phyloP scores from a whole-genome alignment of 352 stramenopile species.

The Phytophthora niederhauseri region DNA sequence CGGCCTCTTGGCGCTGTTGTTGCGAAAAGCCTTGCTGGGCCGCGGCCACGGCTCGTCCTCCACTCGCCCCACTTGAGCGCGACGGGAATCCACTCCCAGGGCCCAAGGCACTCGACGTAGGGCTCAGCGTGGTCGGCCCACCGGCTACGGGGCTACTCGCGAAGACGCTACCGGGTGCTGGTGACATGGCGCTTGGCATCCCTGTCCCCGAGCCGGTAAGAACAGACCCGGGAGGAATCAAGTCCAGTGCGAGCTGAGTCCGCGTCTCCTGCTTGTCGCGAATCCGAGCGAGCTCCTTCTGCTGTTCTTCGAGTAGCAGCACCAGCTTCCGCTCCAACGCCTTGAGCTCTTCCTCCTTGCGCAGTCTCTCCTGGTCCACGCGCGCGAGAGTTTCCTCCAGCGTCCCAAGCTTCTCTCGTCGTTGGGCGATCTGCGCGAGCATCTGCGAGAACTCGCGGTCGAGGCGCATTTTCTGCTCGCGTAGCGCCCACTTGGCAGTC shows the following conservation, averaged over 20 bases:
- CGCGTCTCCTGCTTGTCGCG: slow-evolving; percentile 57
- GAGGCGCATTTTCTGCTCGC: slow-evolving; percentile 95
- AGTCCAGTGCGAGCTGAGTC: slow-evolving; percentile 56
- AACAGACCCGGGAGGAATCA: slow-evolving; percentile 31
- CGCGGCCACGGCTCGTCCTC: neutral
- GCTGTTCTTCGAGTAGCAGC: slow-evolving; percentile 94
- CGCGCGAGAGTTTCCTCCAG: slow-evolving; percentile 89
- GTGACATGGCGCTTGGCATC: slow-evolving; percentile 14
- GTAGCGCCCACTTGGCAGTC: slow-evolving; percentile 82
- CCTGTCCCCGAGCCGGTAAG: slow-evolving; percentile 2
- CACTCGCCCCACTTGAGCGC: slow-evolving; percentile 2
- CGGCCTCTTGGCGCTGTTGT: slow-evolving; percentile 91
- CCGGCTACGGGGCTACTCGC: slow-evolving; percentile 32
- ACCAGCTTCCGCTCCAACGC: slow-evolving; percentile 95
- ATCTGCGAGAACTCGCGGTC: slow-evolving; percentile 96
- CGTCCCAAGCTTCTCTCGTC: slow-evolving; percentile 88
- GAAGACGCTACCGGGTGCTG: slow-evolving; percentile 22
- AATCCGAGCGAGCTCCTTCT: slow-evolving; percentile 89
- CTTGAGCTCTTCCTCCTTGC: slow-evolving; percentile 95
- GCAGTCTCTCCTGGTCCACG: slow-evolving; percentile 86
- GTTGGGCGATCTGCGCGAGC: slow-evolving; percentile 93
- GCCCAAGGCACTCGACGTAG: slow-evolving; percentile 15
- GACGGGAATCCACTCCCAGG: slow-evolving; percentile 10
- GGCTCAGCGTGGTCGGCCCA: slow-evolving; percentile 25
- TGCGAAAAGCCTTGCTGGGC: slow-evolving; percentile 51